Base-by-base conservation (phyloP, 495 filamentous ascomycete genomes). In the Neurospora sublineolata region DNA sequence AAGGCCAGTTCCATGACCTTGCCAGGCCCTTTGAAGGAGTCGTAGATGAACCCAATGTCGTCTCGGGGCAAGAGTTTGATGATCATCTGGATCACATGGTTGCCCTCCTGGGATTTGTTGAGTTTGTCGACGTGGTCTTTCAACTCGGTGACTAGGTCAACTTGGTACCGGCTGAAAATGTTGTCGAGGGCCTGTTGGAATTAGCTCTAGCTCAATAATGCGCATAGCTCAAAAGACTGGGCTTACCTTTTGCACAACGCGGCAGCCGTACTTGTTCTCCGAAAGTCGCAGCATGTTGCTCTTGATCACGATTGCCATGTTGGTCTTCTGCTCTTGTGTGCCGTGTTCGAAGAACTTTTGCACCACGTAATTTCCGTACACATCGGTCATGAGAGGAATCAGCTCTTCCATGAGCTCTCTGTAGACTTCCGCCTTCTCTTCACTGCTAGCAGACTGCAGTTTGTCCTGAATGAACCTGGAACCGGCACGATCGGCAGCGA, bases 271-370 rank as follows among this genome's bases (percentile, higher is more conserved):
- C 90, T 94, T 96, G 81, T 97, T 92, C 71, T 88, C 83, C 0
- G 94, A 97, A 40, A 99, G 81, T 36, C 87, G 85, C 46, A 92
- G 80, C 12, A 98, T 89, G 76, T 94, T 91, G 0, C 89, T 89
- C 76, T 92, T 92, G 94, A 99, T 97, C 75, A 90, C 86, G 68
- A 88, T 88, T 4, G 93, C 94, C 52, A 99, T 79, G 3, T 91
- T 85, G 79, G 91, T 93, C 82, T 99, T 99, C 79, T 98, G 96
- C 8, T 88, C 85, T 79, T 97, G 94, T 73, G 94, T 97, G 38
- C 96, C 96, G 77, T 98, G 93, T 81, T 98, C 94, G 75, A 97
- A 98, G 73, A 98, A 89, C 79, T 97, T 98, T 76, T 99, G 95
- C 30, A 98, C 95, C 41, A 99, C 95, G 77, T 98, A 99, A 80